Evolutionary conservation across 1,284 basidiomycete genomes (phyloP), one percentile per base, ranked within the genome.

Genomic region (Trichosporon ovoides): DNA sequence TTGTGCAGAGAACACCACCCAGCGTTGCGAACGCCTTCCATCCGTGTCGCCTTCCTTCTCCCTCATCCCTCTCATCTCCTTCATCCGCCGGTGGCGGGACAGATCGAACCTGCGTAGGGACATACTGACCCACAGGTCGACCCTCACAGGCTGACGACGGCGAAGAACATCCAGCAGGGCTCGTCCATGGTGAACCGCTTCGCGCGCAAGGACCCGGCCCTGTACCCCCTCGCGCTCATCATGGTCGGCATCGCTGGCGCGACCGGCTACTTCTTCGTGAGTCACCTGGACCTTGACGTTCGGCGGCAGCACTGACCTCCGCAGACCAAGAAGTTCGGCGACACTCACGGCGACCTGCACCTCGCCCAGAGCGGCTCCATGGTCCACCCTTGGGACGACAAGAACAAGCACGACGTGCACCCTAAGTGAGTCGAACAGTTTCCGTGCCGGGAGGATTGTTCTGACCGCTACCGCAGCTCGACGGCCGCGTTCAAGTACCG

Each of bases 401-500:
- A 53, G 24, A 34, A 54, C 61, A 71, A 74, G 68, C 71, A 72
- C 60, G 75, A 74, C 52, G 66, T 68, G 12, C 61, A 67, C 53
- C 68, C 72, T 49, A 67, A 67, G 70, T 75, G 48, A 64, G 73
- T 68, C 19, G 7, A 5, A 20, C 22, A 20, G 38, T 40, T 5
- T 3, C 13, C n/a, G n/a, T n/a, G n/a, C 2, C 38, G 13, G 16
- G 19, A 2, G 4, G 20, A 28, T 34, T 22, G 18, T 16, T 24
- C 56, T 58, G 19, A 55, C 18, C n/a, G 1, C 28, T 37, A 56
- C 70, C 70, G 36, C 62, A 67, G 56, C 69, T 72, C 51, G 16
- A 48, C 43, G 7, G 76, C 76, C 3, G 66, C 68, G 22, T 78
- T 78, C 74, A 78, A 78, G 68, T 78, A 77, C 71, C 68, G 76